Evolutionary conservation across 2,329 filamentous ascomycete species (phyloP), one percentile per base, ranked within the genome.

Genomic region (Corynespora cassiicola): DNA sequence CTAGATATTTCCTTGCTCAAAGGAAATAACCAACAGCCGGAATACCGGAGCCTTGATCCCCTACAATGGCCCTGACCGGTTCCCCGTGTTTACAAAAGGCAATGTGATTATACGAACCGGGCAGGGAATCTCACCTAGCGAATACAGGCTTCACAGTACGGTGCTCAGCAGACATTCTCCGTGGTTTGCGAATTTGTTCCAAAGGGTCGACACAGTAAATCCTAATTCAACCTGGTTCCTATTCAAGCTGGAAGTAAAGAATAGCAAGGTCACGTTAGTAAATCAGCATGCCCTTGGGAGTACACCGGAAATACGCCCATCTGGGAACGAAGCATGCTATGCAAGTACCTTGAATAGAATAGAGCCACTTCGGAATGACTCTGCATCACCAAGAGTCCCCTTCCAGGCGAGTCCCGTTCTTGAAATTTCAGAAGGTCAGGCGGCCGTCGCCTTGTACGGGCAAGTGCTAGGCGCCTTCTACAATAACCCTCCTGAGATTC

Each of bases 391-490:
- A n/a, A n/a, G n/a, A n/a, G n/a, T n/a, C n/a, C n/a, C n/a, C n/a
- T n/a, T n/a, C n/a, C n/a, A n/a, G n/a, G n/a, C n/a, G n/a, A n/a
- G n/a, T n/a, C n/a, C n/a, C n/a, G n/a, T n/a, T n/a, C n/a, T n/a
- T n/a, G n/a, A n/a, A n/a, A n/a, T n/a, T n/a, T n/a, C n/a, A n/a
- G n/a, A n/a, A n/a, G n/a, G n/a, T n/a, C n/a, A n/a, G n/a, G 2
- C 27, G 11, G 30, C 19, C 0, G 12, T 50, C 1, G 26, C 29
- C 0, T 21, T 39, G 3, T 59, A 57, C 28, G 24, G 43, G 14
- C 33, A 55, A 6, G 47, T 70, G 8, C 50, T 69, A 15, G 49
- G 50, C 2, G 34, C 50, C 9, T 59, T 63, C 36, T 61, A 63
- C 33, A 55, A 47, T 20, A 36, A 56, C 6, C 30, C 48, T 6